phyloP scores from a whole-genome alignment of 2,329 filamentous ascomycete species.

The Xylaria sp. region DNA sequence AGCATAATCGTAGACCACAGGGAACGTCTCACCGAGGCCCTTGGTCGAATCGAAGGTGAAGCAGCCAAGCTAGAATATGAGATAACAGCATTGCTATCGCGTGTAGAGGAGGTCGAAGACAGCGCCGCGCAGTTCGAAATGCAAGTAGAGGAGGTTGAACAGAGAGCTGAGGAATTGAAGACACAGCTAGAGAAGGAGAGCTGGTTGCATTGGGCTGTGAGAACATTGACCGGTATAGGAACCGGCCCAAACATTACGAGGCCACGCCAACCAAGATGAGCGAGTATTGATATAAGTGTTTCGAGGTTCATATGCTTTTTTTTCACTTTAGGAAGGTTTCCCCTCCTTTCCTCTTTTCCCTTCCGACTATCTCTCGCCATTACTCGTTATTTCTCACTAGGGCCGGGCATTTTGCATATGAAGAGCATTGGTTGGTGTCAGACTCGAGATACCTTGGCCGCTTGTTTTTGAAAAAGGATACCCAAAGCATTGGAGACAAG shows the following conservation, averaged over 20 bases:
- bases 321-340: neutral
- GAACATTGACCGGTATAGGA: slow-evolving; percentile 69
- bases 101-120: slow-evolving; percentile 88
- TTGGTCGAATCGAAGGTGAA: slow-evolving; percentile 83
- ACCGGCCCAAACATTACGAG: slow-evolving; percentile 68
- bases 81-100: slow-evolving; percentile 80
- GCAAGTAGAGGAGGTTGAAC: slow-evolving; percentile 78
- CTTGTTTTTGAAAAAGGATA: slow-evolving; percentile 31
- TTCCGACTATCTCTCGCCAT: neutral
- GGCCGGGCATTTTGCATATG: slow-evolving; percentile 26
- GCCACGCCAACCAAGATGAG: slow-evolving; percentile 39
- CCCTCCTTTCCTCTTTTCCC: neutral
- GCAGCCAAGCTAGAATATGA: slow-evolving; percentile 93
- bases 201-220: slow-evolving; percentile 72
- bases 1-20: slow-evolving; percentile 78
- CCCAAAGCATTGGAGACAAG: slow-evolving; percentile 28
- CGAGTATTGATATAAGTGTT: slow-evolving; percentile 20
- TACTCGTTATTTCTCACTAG: neutral
- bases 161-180: slow-evolving; percentile 70
- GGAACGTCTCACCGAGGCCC: slow-evolving; percentile 72
- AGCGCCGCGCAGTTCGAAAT: slow-evolving; percentile 82
- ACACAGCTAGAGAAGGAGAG: slow-evolving; percentile 71
- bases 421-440: slow-evolving; percentile 24
- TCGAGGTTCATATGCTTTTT: neutral
- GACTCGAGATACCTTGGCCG: slow-evolving; percentile 9